phyloP scores from a whole-genome alignment of 306 rosid genomes.

The Amphicarpaea edgeworthii region DNA sequence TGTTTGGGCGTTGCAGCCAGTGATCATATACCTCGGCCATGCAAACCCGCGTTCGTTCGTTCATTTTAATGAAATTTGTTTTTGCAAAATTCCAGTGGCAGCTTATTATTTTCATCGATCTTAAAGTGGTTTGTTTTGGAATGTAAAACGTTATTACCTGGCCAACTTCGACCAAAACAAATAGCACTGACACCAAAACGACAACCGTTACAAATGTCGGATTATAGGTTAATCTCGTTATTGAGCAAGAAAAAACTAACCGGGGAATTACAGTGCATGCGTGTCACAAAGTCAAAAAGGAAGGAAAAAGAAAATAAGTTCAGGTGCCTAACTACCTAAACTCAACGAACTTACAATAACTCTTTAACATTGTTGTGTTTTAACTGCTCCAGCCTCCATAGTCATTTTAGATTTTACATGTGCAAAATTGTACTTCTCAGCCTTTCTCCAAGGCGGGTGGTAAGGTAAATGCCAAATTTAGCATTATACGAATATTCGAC shows the following conservation, averaged over 20 bases:
- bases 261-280: not conserved
- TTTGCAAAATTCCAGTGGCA: not conserved
- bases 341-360: too few species aligned
- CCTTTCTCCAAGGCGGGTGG: too few species aligned
- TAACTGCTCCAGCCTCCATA: too few species aligned
- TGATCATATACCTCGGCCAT: too few species aligned
- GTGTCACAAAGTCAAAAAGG: not conserved
- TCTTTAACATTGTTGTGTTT: too few species aligned
- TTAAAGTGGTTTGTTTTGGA: not conserved
- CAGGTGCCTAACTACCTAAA: not conserved
- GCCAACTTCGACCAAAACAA: not conserved
- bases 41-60: too few species aligned
- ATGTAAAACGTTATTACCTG: not conserved
- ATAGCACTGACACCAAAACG: not conserved
- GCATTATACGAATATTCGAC: too few species aligned
- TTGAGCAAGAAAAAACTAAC: not conserved
- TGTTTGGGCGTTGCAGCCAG: not conserved
- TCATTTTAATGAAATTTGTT: not conserved
- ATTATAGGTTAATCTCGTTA: not conserved
- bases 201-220: not conserved
- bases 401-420: too few species aligned
- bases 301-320: not conserved
- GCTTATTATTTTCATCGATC: conserved; percentile 13
- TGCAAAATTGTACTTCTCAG: too few species aligned
- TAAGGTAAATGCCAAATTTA: too few species aligned